phyloP scores from a whole-genome alignment of 768 basidiomycete species.

The Chalciporus piperatus region DNA sequence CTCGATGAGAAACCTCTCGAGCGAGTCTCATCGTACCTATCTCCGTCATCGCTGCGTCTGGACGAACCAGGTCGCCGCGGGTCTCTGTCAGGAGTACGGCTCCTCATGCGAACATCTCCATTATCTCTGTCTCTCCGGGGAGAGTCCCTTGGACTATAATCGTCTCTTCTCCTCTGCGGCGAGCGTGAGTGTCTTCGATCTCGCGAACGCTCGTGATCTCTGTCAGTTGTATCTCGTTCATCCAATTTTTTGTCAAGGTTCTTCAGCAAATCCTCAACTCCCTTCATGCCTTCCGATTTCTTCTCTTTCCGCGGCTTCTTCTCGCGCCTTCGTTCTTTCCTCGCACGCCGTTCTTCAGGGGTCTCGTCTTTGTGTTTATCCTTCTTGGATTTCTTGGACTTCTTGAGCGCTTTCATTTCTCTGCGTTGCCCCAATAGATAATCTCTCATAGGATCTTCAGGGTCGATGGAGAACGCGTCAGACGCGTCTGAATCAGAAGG shows the following conservation, averaged over 20 bases:
- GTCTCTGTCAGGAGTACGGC: conserved; percentile 18
- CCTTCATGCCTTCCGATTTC: conserved; percentile 62
- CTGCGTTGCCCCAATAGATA: conserved; percentile 76
- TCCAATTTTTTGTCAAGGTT: conserved; percentile 33
- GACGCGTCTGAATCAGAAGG: conserved; percentile 66
- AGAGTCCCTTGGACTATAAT: conserved; percentile 1
- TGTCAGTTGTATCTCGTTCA: conserved; percentile 9
- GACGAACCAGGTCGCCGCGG: conserved; percentile 2
- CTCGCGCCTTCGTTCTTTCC: conserved; percentile 73
- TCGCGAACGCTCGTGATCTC: conserved; percentile 10
- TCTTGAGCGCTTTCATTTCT: conserved; percentile 65
- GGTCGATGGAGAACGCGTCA: conserved; percentile 72
- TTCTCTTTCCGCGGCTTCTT: conserved; percentile 55
- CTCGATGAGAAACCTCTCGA: background rate
- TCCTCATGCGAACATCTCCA: conserved; percentile 14
- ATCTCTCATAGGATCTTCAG: conserved; percentile 97
- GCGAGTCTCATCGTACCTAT: conserved; percentile 6
- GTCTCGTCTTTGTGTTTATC: conserved; percentile 72
- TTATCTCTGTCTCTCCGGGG: background rate
- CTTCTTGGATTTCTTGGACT: conserved; percentile 60
- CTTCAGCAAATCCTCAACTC: conserved; percentile 64
- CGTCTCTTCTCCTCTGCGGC: conserved; percentile 5
- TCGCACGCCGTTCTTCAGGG: conserved; percentile 69
- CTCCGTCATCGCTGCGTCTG: conserved; percentile 1
- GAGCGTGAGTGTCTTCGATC: conserved; percentile 16